A percentile compares a stretch with the other conserved stretches of the same genome.
phyloP scores from a whole-genome alignment of 2,329 filamentous ascomycete genomes.

The Aspergillus fischeri region DNA sequence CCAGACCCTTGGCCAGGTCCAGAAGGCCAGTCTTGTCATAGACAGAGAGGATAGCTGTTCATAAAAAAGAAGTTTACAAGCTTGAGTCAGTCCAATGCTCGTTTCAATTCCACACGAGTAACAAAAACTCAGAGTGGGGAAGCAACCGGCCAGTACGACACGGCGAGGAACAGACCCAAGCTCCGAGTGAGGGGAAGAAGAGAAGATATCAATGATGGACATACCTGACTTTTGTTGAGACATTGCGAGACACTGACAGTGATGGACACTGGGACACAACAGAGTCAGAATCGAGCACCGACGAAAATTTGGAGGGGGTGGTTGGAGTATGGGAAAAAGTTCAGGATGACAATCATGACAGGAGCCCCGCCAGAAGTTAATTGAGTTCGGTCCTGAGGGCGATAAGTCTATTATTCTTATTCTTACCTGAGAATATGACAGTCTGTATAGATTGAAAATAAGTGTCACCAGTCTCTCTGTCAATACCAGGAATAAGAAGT shows the following conservation, averaged over 20 bases:
- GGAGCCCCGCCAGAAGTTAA: not conserved
- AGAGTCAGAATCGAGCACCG: conserved; percentile 13
- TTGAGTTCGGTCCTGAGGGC: not conserved
- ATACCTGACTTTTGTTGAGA: conserved; percentile 41
- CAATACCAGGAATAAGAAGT: conserved; percentile 8
- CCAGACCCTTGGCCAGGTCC: conserved; percentile 85
- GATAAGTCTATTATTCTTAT: not conserved
- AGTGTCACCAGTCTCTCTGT: not conserved
- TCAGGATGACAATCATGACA: not conserved
- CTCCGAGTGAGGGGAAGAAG: conserved; percentile 8
- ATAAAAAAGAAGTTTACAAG: not conserved
- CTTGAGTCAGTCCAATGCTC: conserved; percentile 10
- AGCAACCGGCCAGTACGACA: conserved; percentile 13
- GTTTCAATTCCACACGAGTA: conserved; percentile 3
- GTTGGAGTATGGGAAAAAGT: conserved; percentile 12
- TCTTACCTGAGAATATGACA: not conserved
- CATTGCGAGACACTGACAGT: conserved; percentile 26
- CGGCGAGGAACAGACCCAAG: conserved; percentile 8
- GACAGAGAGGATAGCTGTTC: conserved; percentile 83
- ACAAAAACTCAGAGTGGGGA: conserved; percentile 14
- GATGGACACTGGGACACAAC: conserved; percentile 16
- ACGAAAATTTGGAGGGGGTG: not conserved
- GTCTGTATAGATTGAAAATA: not conserved
- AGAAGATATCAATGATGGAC: conserved; percentile 2
- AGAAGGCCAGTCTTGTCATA: conserved; percentile 97